Conservation (phyloP, 495 filamentous ascomycete species). For the Cairneyella variabilis region DNA sequence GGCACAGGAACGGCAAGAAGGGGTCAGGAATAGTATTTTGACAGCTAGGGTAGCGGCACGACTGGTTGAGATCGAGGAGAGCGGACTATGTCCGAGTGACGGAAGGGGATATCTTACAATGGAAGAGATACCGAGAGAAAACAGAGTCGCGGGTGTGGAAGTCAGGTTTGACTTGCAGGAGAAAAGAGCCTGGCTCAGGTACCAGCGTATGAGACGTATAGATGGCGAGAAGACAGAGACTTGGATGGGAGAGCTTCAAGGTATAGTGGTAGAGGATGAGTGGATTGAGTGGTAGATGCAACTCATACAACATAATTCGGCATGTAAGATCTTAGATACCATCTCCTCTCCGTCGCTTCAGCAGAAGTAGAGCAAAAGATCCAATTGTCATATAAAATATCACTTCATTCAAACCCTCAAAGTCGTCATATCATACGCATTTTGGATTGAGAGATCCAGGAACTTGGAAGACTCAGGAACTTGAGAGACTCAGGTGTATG, state of each 20-base stretch:
- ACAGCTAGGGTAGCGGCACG: slow-evolving; percentile 14
- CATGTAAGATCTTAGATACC: no score
- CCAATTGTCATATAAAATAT: no score
- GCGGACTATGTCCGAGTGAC: not conserved
- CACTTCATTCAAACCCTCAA: no score
- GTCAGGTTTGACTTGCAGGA: not conserved
- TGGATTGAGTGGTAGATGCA: not conserved
- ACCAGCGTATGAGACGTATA: not conserved
- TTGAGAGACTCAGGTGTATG: no score
- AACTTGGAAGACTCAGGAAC: no score
- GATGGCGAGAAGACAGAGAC: no score
- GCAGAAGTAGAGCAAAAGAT: no score
- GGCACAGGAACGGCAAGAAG: slow-evolving; percentile 7
- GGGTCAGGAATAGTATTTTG: slow-evolving; percentile 15
- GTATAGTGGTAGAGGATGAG: not conserved
- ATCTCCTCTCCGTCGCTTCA: no score
- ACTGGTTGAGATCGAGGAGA: slow-evolving; percentile 15
- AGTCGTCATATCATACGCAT: no score
- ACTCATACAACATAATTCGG: no score
- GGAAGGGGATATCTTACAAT: not conserved
- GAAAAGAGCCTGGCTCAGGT: not conserved
- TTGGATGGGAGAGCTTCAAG: not conserved
- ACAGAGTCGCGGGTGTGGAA: not conserved
- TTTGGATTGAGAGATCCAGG: no score
- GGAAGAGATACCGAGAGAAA: not conserved